phyloP scores from a whole-genome alignment of 495 filamentous ascomycete genomes.

The Tuber umbilicatum region DNA sequence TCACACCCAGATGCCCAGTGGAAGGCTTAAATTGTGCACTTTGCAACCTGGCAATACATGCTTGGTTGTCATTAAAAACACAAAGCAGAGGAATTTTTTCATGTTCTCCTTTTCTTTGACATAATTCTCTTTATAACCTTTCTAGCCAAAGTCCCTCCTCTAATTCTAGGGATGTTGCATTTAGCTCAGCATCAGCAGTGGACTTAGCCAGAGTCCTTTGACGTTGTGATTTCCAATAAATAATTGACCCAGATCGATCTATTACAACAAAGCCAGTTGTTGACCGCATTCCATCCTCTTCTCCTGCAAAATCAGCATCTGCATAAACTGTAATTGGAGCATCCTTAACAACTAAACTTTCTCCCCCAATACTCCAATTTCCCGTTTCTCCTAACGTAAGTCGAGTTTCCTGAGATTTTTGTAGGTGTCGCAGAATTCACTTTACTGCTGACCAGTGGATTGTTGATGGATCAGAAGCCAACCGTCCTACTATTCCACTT shows the following conservation, averaged over 20 bases:
- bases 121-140: neutral
- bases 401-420: neutral
- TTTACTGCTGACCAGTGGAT: neutral
- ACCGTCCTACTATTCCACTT: too few relatives aligned
- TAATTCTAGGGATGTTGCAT: neutral
- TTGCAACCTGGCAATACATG: neutral
- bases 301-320: neutral
- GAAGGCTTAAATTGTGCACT: neutral
- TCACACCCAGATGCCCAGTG: neutral
- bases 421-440: neutral
- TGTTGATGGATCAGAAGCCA: too few relatives aligned
- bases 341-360: neutral
- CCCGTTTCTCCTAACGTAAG: neutral
- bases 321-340: neutral
- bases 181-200: neutral
- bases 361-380: neutral
- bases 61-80: neutral
- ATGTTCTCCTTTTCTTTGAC: neutral
- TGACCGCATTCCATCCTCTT: neutral
- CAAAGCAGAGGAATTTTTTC: neutral
- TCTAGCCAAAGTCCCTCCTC: neutral
- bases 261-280: neutral
- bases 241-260: neutral
- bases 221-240: neutral
- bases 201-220: neutral